A percentile compares a stretch with the other conserved stretches of the same genome.
These are phyloP conservation scores for Hanseniaspora valbyensis DNA, from an alignment of 805 yeast species.

Conservation along the genomic window DNA sequence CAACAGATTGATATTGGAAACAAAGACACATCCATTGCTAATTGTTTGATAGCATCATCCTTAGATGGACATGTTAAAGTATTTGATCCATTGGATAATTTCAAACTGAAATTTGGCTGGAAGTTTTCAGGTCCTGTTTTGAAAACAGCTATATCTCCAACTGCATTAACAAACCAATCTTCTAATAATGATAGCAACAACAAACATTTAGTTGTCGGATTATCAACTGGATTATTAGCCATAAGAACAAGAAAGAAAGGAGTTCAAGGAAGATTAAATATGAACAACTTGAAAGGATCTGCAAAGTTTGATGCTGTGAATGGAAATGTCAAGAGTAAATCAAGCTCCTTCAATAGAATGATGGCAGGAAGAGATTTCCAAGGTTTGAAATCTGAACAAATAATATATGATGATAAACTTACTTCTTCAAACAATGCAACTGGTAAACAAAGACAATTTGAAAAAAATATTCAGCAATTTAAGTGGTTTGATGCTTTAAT, in stretches of 20 bases:
- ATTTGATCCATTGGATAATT: slow-evolving; percentile 64
- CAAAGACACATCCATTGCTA: slow-evolving; percentile 23
- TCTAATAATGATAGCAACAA: slow-evolving; percentile 18
- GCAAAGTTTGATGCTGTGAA: slow-evolving; percentile 2
- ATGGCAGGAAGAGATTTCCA: slow-evolving; percentile 82
- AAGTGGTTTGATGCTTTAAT: slow-evolving; percentile 90
- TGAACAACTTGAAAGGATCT: background rate
- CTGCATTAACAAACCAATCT: slow-evolving; percentile 26
- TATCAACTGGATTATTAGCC: slow-evolving; percentile 78
- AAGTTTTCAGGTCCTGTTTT: slow-evolving; percentile 90
- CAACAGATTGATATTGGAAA: slow-evolving; percentile 15
- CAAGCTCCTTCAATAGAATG: slow-evolving; percentile 65
- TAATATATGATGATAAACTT: slow-evolving; percentile 49
- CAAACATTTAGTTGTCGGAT: slow-evolving; percentile 85
- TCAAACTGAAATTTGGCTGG: slow-evolving; percentile 95
- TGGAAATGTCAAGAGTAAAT: slow-evolving; percentile 20
- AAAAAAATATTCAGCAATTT: slow-evolving; percentile 73
- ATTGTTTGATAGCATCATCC: slow-evolving; percentile 76
- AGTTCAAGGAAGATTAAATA: slow-evolving; percentile 37
- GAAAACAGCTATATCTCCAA: slow-evolving; percentile 81
- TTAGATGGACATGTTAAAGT: slow-evolving; percentile 96
- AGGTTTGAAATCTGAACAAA: slow-evolving; percentile 71
- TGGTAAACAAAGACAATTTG: slow-evolving; percentile 70
- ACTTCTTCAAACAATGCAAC: slow-evolving; percentile 28
- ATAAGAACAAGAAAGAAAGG: slow-evolving; percentile 71